Evolutionary conservation across 2,329 filamentous ascomycete species (phyloP).

Genomic region (Stagonosporopsis cucurbitacearum): DNA sequence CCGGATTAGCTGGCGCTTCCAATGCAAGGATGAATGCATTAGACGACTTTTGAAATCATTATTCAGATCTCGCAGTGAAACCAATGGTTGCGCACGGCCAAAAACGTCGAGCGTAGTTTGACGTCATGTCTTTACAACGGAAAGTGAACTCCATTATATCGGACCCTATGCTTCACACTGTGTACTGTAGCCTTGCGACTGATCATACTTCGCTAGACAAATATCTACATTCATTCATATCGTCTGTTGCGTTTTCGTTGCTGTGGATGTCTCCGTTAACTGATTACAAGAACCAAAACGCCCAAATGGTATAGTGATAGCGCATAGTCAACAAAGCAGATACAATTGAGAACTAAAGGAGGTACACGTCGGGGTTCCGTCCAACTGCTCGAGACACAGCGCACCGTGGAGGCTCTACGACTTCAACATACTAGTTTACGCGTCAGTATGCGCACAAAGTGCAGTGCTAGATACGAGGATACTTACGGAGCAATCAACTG

Average conservation of each 20-base stretch:
- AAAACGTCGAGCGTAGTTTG: neutral
- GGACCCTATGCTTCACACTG: neutral
- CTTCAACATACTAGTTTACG: slow-evolving; percentile 37
- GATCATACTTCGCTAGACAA: slow-evolving; percentile 7
- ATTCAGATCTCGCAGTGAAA: neutral
- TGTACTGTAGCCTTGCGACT: neutral
- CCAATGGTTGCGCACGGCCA: neutral
- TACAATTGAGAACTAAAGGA: slow-evolving; percentile 7
- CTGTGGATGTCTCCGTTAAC: neutral
- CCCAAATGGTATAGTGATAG: slow-evolving; percentile 12
- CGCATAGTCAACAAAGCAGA: slow-evolving; percentile 2
- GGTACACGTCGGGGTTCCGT: neutral
- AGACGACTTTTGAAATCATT: slow-evolving; percentile 29
- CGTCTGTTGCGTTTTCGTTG: slow-evolving; percentile 3
- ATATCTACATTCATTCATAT: slow-evolving; percentile 10
- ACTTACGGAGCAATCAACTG: slow-evolving; percentile 47
- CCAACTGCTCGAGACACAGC: neutral
- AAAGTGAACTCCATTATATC: neutral
- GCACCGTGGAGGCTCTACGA: slow-evolving; percentile 23
- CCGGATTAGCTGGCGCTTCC: slow-evolving; percentile 45
- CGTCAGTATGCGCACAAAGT: neutral
- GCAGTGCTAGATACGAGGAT: neutral
- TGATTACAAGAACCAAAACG: neutral
- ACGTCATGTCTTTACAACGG: neutral
- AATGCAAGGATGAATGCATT: slow-evolving; percentile 39